Base-by-base conservation (phyloP, 768 basidiomycete species). In the Naganishia onofrii region DNA sequence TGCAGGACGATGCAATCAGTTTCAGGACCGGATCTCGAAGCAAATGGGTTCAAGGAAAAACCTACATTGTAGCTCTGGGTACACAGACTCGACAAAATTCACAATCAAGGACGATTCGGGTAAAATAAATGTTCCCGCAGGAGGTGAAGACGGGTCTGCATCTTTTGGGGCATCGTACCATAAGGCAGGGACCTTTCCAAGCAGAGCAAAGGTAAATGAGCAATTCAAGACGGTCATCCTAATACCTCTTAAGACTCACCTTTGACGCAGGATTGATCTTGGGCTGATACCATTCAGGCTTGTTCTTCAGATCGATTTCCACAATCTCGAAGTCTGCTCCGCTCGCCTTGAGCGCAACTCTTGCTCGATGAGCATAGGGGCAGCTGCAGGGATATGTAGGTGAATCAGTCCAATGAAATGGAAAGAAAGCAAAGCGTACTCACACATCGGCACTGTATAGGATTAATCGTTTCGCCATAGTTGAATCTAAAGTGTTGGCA, bases 261-360 rank as follows among this genome's bases (percentile, higher is more conserved):
- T 88, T 89, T 81, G 85, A 85, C 0, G 85, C 87, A 0, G 86
- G 86, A 79, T 89, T 90, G 46, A 90, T 85, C 70, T 86, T 84
- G 0, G 85, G 83, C 0, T 85, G 85, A 75, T 88, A 89, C 88
- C 88, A 89, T 31, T 63, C 52, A 10, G 88, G 88, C 80, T 89
- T 90, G 81, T 87, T 87, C 72, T 69, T 58, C 15, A 90, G 79
- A 73, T 89, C 87, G 56, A 90, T 85, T 72, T 88, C 84, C 71
- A 82, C 88, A 17, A 83, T 77, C 26, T 82, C 85, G 76, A 81
- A 86, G 1, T 83, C 73, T 3, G 85, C 82, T 5, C 84, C 82
- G 1, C 85, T 84, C 73, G 89, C 88, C 15, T 83, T 82, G 28
- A 90, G 83, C 0, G 88, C 87, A n/a, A 89, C 82, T 70, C 88